Base-by-base conservation (phyloP, 1,284 basidiomycete species). In the Abortiporus biennis region DNA sequence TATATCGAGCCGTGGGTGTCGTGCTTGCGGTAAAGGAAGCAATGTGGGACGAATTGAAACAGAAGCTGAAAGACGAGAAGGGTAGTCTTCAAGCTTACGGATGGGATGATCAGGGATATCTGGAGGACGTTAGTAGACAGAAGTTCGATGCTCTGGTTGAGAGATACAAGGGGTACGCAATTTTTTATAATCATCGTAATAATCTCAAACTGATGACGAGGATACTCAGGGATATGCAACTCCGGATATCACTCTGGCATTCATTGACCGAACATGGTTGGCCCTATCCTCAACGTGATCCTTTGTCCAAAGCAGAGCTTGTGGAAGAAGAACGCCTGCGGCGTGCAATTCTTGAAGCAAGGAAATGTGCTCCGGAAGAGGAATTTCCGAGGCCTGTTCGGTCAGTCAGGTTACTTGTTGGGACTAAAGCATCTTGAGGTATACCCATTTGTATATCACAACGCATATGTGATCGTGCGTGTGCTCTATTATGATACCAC, bases 31-130 rank as follows among this genome's bases (percentile, higher is more conserved):
- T 76, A 49, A 75, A 80, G 59, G 85, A 88, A 58, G 78, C 82
- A 30, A 85, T 88, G 80, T 88, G 84, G 83, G 84, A 85, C 47
- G 83, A 85, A 48, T 66, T 88, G 42, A 71, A 72, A 47, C 76
- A 78, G 49, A 68, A 74, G 42, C 69, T 81, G 55, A 66, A 72
- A 35, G 76, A 78, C 49, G 65, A 72, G 40, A 69, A 66, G 43
- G 64, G 69, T 5, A 67, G 74, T 46, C 57, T 85, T 38, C 55
- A 61, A 42, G 67, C 66, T 19, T 71, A 76, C 51, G 84, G 84
- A 12, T 87, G 84, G 85, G 76, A 80, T 36, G 76, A 74, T 46
- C 76, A 77, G 43, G 72, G 76, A 44, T 59, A 80, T 25, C 71
- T 70, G 49, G 76, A 77, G 47, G 58, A 71, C 41, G 57, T 73